Conservation (phyloP, 345 rosid species). For the Cardamine occulta region DNA sequence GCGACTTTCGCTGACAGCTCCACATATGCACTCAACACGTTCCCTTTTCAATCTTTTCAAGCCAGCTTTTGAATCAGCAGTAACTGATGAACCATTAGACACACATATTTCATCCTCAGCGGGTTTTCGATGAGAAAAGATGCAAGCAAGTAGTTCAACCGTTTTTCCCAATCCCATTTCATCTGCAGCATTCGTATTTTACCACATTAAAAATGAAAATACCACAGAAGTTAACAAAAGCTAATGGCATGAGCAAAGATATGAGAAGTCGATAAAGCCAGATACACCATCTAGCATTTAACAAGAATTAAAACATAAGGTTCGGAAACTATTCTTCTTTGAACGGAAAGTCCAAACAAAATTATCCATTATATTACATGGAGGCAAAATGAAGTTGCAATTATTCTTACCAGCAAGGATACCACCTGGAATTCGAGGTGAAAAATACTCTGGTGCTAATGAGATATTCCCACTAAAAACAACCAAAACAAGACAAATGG, state of each 20-base stretch:
- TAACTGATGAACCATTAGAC: conserved; percentile 38
- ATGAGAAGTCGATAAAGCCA: conserved; percentile 16
- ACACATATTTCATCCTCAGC: conserved; percentile 47
- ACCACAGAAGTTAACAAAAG: conserved; percentile 21
- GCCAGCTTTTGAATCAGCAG: conserved; percentile 48
- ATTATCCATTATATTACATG: conserved; percentile 2
- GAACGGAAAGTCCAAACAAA: neutral
- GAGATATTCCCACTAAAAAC: conserved; percentile 83
- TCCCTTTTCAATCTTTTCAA: conserved; percentile 76
- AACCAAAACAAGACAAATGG: conserved; percentile 34
- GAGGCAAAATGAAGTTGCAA: conserved; percentile 25
- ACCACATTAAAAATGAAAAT: conserved; percentile 29
- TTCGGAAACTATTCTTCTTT: neutral
- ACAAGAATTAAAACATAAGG: neutral
- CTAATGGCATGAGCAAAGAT: conserved; percentile 1
- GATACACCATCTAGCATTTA: conserved; percentile 12
- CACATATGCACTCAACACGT: conserved; percentile 93
- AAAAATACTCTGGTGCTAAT: conserved; percentile 53
- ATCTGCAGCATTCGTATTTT: conserved; percentile 57
- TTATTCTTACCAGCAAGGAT: conserved; percentile 85
- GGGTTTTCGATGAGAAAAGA: conserved; percentile 72
- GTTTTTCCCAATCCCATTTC: conserved; percentile 99
- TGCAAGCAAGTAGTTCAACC: conserved; percentile 90
- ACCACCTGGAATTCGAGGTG: conserved; percentile 77
- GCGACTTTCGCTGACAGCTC: conserved; percentile 88